phyloP scores from a whole-genome alignment of 257 asterid genomes.

The Salvia miltiorrhiza region DNA sequence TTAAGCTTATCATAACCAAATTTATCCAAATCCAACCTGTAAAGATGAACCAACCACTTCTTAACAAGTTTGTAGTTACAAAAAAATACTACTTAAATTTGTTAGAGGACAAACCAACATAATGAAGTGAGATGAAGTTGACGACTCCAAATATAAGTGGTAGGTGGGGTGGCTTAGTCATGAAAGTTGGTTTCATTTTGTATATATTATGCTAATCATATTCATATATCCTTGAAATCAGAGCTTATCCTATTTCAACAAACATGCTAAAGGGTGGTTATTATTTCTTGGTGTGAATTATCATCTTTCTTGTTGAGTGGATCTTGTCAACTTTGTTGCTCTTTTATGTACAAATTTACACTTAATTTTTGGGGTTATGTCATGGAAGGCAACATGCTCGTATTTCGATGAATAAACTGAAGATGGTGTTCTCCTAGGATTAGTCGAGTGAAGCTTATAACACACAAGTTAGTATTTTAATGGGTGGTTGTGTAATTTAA shows the following conservation, averaged over 20 bases:
- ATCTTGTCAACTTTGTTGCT: constrained; percentile 17
- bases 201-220: constrained; percentile 15
- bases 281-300: constrained; percentile 22
- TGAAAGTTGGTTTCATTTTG: constrained; percentile 24
- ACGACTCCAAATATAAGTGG: constrained; percentile 23
- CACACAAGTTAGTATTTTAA: too few relatives aligned
- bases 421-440: too few relatives aligned
- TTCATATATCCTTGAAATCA: neutral
- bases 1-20: neutral
- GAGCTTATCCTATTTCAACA: constrained; percentile 23
- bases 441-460: too few relatives aligned
- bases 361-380: neutral
- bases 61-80: constrained; percentile 22
- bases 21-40: constrained; percentile 41
- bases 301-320: constrained; percentile 21
- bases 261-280: neutral
- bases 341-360: neutral
- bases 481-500: too few relatives aligned
- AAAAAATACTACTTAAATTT: neutral
- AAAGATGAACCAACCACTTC: constrained; percentile 23
- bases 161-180: constrained; percentile 51
- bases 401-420: too few relatives aligned
- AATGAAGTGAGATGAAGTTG: constrained; percentile 21
- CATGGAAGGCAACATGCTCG: neutral
- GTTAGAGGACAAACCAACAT: constrained; percentile 18